Percentiles rank a stretch among this genome's conserved stretches.
Evolutionary conservation across 176 grass and related monocot species (phyloP).

Genomic region (Chloris gayana): DNA sequence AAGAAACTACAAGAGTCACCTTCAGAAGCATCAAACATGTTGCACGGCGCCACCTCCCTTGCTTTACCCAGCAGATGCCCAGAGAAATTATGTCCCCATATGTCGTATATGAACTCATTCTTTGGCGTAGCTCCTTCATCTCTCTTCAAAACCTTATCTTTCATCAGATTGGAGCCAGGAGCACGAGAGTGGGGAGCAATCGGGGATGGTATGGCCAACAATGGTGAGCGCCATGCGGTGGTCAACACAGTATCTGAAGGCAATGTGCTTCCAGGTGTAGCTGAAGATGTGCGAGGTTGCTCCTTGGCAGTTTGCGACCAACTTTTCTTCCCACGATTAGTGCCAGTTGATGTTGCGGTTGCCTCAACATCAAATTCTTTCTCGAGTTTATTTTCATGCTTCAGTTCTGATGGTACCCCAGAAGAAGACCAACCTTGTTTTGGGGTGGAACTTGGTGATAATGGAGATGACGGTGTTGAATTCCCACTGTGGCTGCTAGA

Average conservation of each 20-base stretch:
- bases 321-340: conserved; percentile 29
- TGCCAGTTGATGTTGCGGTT: conserved; percentile 38
- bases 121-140: conserved; percentile 37
- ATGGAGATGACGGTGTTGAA: conserved; percentile 81
- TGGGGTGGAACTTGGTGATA: conserved; percentile 76
- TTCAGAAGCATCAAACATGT: conserved; percentile 68
- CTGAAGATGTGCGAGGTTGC: conserved; percentile 43
- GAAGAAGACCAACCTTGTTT: conserved; percentile 63
- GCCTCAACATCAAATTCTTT: conserved; percentile 33
- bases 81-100: conserved; percentile 94
- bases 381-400: conserved; percentile 47
- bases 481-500: conserved; percentile 96
- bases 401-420: conserved; percentile 41
- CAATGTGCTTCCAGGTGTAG: conserved; percentile 37
- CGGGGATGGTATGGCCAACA: conserved; percentile 49
- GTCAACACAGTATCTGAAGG: conserved; percentile 30
- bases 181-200: conserved; percentile 68
- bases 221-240: conserved; percentile 25
- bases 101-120: conserved; percentile 85
- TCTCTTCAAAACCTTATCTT: conserved; percentile 57
- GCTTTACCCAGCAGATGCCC: conserved; percentile 56
- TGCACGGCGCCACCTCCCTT: conserved; percentile 45
- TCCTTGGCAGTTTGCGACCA: conserved; percentile 35
- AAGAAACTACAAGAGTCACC: conserved; percentile 85
- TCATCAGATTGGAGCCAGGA: conserved; percentile 74